Evolutionary conservation across 1,139 yeast genomes (phyloP), one percentile per base, ranked within the genome.

Genomic region (Kluyveromyces sp.): DNA sequence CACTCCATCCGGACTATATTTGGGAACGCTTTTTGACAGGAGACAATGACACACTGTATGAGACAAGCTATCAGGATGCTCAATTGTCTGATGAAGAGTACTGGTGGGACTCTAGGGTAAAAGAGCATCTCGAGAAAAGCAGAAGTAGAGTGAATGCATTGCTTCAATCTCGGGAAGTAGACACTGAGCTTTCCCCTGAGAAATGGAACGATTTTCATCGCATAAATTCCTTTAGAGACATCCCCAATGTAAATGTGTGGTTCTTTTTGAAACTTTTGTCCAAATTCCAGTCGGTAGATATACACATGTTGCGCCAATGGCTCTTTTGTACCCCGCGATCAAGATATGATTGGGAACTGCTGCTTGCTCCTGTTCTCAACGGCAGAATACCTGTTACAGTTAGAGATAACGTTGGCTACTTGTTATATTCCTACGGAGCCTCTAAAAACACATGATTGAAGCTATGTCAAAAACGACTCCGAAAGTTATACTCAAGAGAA

Each of bases 271-370:
- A 53, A 13, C 49, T 56, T 0, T 41, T 66, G 25, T 56, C 61
- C 1, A 53, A 47, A 12, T 66, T 60, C 42, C 49, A 53, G 25
- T 54, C 64, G 6, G 63, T 66, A 4, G 65, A 62, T 40, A 65
- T 67, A 29, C 53, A 60, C 6, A 53, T 65, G 63, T 45, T 66
- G 30, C 60, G 64, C 45, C 62, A 57, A 41, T 65, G 64, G 57
- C 50, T 58, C 19, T 54, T 63, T 29, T 67, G 68, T 45, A 66
- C 68, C 9, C 57, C 63, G 30, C 56, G 70, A 47, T 54, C 60
- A 1, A 57, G 64, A 41, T 51, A 56, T 28, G 70, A 66, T 43
- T 67, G 70, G 71, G 66, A 61, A 32, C 36, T 54, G 6, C 46
- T 67, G 9, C 40, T 67, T 3, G 46, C 49, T 12, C 67, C 68